Evolutionary conservation across 805 yeast genomes (phyloP), one percentile per base, ranked within the genome.

Genomic region (Wickerhamiella kurtzmanii): DNA sequence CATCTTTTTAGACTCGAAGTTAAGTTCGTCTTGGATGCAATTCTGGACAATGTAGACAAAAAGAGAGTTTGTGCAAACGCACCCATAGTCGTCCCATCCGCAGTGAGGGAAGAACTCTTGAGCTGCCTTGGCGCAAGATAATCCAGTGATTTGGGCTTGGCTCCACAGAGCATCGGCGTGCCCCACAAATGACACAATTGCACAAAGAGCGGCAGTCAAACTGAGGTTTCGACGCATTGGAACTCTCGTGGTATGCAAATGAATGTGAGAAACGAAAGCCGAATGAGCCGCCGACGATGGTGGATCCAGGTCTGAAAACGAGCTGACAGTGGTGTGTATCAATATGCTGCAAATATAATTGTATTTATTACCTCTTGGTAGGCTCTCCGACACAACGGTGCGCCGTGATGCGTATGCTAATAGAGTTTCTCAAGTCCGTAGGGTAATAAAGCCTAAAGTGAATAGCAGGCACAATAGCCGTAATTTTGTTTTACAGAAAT

Each of bases 21-120:
- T 44, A 2, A 63, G 45, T 41, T 60, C 52, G 2, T 51, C 44
- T 5, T 49, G 46, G 2, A 64, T 60, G 41, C 67, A 64, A n/a
- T 47, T 48, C 13, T 60, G 62, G 0, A 64, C 65, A 1, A 66
- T 53, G 5, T 59, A 62, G 2, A 63, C 56, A 39, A 47, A 64
- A 19, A 50, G 48, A 3, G 49, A 20, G 46, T 52, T 51, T 6
- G 46, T 42, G 48, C 68, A 64, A 6, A 59, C 56, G 43, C 67
- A 64, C n/a, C 42, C 50, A 43, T 50, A 41, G 41, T 60, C 65
- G 13, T 50, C 51, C 16, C 49, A 47, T 13, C 39, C 37, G 40
- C 59, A 56, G 3, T 47, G 46, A 2, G 54, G 50, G 36, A 49
- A 55, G 9, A 53, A 46, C 11, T 36, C 36, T 25, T 45, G 50